Evolutionary conservation across 179 eudicot species (phyloP).

Genomic region (Corrigiola litoralis): DNA sequence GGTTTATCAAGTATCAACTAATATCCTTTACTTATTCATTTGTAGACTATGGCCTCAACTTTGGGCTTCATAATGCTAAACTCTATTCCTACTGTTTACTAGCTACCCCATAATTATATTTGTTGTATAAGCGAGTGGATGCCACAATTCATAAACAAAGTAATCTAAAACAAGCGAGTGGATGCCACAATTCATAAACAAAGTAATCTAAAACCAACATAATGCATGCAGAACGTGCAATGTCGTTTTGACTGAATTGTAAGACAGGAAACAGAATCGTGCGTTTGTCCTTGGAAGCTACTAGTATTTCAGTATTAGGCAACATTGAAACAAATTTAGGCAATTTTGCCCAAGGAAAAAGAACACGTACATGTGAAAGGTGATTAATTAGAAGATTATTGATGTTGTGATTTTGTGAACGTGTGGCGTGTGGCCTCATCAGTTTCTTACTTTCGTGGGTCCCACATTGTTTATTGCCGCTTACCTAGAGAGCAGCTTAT

Average conservation of each 20-base stretch:
- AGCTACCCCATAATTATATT: too few relatives aligned
- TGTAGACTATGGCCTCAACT: too few relatives aligned
- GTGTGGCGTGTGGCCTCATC: slow-evolving; percentile 1
- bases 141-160: background rate
- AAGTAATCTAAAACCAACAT: background rate
- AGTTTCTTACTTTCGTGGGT: background rate
- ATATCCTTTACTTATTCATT: too few relatives aligned
- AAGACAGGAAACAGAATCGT: slow-evolving; percentile 5
- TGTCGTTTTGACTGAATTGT: slow-evolving; percentile 14
- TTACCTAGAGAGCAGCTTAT: too few relatives aligned
- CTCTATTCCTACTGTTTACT: too few relatives aligned
- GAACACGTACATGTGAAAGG: slow-evolving; percentile 10
- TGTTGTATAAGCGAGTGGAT: too few relatives aligned
- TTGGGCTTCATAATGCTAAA: too few relatives aligned
- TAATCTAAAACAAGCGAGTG: background rate
- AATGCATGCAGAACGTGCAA: slow-evolving; percentile 13
- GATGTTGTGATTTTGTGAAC: background rate
- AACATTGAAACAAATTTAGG: background rate
- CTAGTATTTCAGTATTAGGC: too few relatives aligned
- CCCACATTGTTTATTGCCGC: background rate
- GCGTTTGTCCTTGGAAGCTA: slow-evolving; percentile 8
- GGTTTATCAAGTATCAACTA: too few relatives aligned
- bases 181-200: background rate
- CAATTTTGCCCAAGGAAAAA: background rate
- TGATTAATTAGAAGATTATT: background rate